Conservation (phyloP, 345 rosid species). For the Eucalyptus pumila region DNA sequence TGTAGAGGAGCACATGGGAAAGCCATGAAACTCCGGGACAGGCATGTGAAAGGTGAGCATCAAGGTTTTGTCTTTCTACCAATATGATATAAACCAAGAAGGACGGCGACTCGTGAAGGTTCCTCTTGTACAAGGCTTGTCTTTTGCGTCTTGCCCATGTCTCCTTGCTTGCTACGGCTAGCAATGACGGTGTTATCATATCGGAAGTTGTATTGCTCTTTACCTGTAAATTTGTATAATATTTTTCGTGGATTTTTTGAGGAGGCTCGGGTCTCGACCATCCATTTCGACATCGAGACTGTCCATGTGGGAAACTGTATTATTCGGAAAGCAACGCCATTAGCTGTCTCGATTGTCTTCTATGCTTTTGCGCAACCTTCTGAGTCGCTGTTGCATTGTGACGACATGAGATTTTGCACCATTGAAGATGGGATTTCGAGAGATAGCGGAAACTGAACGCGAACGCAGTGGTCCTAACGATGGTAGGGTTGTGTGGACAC, state of each 20-base stretch:
- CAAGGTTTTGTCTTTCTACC: constrained; percentile 12
- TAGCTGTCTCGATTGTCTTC: background rate
- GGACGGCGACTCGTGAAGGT: constrained; percentile 14
- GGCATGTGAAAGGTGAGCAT: constrained; percentile 23
- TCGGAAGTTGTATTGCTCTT: background rate
- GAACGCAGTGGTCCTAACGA: background rate
- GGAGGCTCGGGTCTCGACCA: background rate
- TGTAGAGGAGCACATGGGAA: constrained; percentile 28
- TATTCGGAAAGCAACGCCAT: background rate
- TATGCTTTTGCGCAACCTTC: background rate
- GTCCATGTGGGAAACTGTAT: background rate
- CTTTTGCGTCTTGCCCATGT: background rate
- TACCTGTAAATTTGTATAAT: background rate
- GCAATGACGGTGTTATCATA: background rate
- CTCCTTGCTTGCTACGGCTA: background rate
- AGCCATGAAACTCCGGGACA: background rate
- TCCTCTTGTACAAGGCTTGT: constrained; percentile 2
- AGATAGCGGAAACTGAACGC: background rate
- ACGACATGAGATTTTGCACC: background rate
- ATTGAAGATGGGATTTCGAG: background rate
- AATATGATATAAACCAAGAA: background rate
- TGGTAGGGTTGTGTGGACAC: background rate
- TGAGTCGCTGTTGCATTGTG: background rate
- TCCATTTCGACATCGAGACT: background rate
- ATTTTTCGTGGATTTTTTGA: background rate